Evolutionary conservation across 192 early-diverging fungal species (phyloP).

Genomic region (Obelidium mucronatum): DNA sequence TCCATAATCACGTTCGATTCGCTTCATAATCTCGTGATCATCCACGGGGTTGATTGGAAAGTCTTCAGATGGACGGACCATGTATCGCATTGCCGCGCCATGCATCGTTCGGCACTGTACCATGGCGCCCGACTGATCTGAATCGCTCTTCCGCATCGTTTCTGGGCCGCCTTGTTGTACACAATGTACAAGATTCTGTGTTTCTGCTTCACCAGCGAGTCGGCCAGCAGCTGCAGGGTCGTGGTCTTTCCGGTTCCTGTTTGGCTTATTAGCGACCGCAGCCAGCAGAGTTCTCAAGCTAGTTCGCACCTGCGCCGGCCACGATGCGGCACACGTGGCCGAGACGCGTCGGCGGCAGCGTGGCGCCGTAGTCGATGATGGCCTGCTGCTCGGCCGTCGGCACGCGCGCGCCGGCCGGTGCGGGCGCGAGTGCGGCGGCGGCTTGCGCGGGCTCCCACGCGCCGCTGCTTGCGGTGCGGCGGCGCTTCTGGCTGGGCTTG

Average conservation of each 20-base stretch:
- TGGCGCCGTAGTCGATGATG: conserved; percentile 16
- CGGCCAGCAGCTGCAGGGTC: conserved; percentile 22
- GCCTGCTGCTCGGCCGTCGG: conserved; percentile 18
- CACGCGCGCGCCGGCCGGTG: not conserved
- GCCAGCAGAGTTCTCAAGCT: too few species aligned
- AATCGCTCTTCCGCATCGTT: conserved; percentile 24
- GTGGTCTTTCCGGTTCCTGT: conserved; percentile 39
- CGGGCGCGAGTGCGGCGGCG: not conserved
- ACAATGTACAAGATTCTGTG: conserved; percentile 36
- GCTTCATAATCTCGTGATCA: conserved; percentile 2
- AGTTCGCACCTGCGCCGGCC: conserved; percentile 28
- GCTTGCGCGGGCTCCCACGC: too few species aligned
- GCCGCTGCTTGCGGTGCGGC: too few species aligned
- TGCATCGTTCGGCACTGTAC: conserved; percentile 35
- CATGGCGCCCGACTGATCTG: not conserved
- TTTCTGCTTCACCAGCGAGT: conserved; percentile 4
- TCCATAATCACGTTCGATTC: conserved; percentile 26
- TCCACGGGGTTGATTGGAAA: conserved; percentile 26
- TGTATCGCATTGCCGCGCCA: conserved; percentile 16
- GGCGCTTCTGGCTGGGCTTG: too few species aligned
- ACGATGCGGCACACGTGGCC: conserved; percentile 26
- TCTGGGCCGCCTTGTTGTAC: conserved; percentile 37
- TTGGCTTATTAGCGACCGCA: too few species aligned
- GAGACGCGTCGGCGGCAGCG: not conserved
- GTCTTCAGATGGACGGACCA: not conserved